A percentile compares a stretch with the other conserved stretches of the same genome.
These are phyloP conservation scores for Pseudozyma flocculosa DNA, from an alignment of 1,284 basidiomycete species.

Conservation along the genomic window DNA sequence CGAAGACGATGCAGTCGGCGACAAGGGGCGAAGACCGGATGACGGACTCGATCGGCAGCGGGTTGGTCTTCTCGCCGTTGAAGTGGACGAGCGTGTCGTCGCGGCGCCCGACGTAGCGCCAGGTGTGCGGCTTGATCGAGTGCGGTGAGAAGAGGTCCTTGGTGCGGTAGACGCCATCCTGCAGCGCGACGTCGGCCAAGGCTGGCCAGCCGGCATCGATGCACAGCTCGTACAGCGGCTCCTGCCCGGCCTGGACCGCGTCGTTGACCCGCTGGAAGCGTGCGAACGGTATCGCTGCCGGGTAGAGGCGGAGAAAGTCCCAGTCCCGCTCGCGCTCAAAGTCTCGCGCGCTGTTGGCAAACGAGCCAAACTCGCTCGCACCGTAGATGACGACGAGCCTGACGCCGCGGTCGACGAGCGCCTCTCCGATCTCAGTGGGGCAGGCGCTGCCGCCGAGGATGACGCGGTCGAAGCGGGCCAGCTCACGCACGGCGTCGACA, in stretches of 20 bases:
- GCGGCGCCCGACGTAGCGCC: slow-evolving; percentile 66
- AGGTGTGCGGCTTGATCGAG: slow-evolving; percentile 60
- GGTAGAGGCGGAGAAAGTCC: slow-evolving; percentile 64
- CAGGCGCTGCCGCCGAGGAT: slow-evolving; percentile 60
- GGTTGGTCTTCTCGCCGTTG: slow-evolving; percentile 46
- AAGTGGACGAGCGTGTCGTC: slow-evolving; percentile 65
- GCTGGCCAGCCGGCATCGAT: slow-evolving; percentile 66
- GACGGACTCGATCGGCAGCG: slow-evolving; percentile 36
- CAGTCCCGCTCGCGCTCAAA: slow-evolving; percentile 66
- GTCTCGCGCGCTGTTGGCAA: slow-evolving; percentile 64
- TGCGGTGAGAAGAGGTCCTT: slow-evolving; percentile 65
- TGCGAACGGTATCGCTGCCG: slow-evolving; percentile 11
- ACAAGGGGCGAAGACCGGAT: slow-evolving; percentile 53
- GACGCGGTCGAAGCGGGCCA: slow-evolving; percentile 64
- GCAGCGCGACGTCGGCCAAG: slow-evolving; percentile 63
- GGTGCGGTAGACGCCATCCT: slow-evolving; percentile 66
- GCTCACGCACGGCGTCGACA: slow-evolving; percentile 61
- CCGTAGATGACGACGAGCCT: slow-evolving; percentile 66
- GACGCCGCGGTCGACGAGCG: slow-evolving; percentile 64
- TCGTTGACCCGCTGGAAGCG: slow-evolving; percentile 6
- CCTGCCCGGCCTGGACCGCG: slow-evolving; percentile 7
- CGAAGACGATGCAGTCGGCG: slow-evolving; percentile 66
- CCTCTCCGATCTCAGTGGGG: slow-evolving; percentile 65
- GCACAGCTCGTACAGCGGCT: slow-evolving; percentile 62
- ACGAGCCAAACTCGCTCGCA: slow-evolving; percentile 36